A percentile compares a stretch with the other conserved stretches of the same genome.
phyloP scores from a whole-genome alignment of 177 flowering plant genomes.

The Vitis hybrid region DNA sequence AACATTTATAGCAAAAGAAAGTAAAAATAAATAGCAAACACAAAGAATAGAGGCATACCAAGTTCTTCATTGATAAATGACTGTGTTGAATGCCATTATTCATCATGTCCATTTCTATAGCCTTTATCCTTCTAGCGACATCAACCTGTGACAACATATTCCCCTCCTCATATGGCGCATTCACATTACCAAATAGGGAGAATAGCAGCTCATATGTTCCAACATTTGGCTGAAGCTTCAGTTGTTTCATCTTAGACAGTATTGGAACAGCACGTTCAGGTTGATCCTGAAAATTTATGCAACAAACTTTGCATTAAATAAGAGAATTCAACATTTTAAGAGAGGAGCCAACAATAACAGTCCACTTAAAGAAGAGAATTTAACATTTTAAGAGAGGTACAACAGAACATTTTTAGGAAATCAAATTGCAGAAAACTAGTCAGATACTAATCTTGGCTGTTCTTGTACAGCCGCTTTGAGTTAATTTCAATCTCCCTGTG shows the following conservation, averaged over 20 bases:
- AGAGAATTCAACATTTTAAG: not conserved
- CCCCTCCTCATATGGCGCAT: conserved; percentile 78
- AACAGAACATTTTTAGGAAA: too few relatives aligned
- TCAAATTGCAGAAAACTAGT: too few relatives aligned
- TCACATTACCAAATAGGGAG: conserved; percentile 81
- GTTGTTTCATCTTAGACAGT: conserved; percentile 65
- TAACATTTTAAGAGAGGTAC: too few relatives aligned
- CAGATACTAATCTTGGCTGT: too few relatives aligned
- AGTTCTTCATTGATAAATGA: conserved; percentile 51
- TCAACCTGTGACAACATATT: conserved; percentile 56
- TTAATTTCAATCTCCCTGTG: too few relatives aligned
- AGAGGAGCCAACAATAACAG: too few relatives aligned
- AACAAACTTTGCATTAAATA: not conserved
- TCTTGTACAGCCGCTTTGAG: too few relatives aligned
- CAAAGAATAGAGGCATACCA: conserved; percentile 43
- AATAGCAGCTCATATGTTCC: conserved; percentile 81
- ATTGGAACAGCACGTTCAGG: conserved; percentile 73
- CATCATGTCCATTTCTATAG: conserved; percentile 74
- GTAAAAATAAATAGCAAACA: too few relatives aligned
- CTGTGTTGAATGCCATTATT: conserved; percentile 69
- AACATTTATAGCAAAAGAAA: not conserved
- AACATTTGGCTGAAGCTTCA: conserved; percentile 47
- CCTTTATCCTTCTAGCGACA: conserved; percentile 55
- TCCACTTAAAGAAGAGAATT: too few relatives aligned
- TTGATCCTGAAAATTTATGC: conserved; percentile 53